phyloP scores from a whole-genome alignment of 2,329 filamentous ascomycete species.

The Dothidotthia symphoricarpi region DNA sequence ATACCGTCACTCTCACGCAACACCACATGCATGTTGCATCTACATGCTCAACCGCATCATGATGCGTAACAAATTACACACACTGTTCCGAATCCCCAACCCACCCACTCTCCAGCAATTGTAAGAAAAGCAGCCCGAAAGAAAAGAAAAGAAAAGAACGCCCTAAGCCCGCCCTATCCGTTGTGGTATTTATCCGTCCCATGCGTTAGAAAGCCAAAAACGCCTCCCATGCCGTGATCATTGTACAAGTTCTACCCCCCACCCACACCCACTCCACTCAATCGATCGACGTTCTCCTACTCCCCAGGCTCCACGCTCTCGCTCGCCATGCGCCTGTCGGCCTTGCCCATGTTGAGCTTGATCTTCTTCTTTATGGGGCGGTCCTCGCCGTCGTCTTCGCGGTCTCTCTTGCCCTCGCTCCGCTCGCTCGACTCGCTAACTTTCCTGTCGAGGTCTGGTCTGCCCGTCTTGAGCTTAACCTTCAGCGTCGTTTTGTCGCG shows the following conservation, averaged over 20 bases:
- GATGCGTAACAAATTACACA: no score
- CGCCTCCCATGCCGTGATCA: constrained; percentile 6
- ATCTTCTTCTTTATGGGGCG: constrained; percentile 42
- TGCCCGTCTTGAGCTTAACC: constrained; percentile 36
- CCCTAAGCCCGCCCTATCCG: constrained; percentile 8
- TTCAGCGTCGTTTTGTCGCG: constrained; percentile 33
- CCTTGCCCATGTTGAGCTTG: constrained; percentile 32
- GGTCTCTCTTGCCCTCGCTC: constrained; percentile 35
- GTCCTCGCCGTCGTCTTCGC: constrained; percentile 33
- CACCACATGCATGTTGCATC: no score
- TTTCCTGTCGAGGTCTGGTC: constrained; percentile 29
- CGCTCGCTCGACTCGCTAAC: constrained; percentile 31
- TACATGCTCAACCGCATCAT: no score
- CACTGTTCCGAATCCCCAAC: no score
- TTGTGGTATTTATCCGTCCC: constrained; percentile 8
- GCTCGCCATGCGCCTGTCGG: constrained; percentile 5
- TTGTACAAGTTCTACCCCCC: background rate
- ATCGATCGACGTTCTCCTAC: background rate
- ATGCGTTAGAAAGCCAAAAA: constrained; percentile 7
- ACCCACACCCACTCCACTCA: background rate
- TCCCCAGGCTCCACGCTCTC: constrained; percentile 9
- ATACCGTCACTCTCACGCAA: no score
- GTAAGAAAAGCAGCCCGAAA: background rate
- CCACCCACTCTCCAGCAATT: no score
- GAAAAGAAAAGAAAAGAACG: constrained; percentile 2